Percentiles rank a stretch among this genome's conserved stretches.
Evolutionary conservation across 78 protist genomes (phyloP).

Genomic region (Dictyostelium capitatum): DNA sequence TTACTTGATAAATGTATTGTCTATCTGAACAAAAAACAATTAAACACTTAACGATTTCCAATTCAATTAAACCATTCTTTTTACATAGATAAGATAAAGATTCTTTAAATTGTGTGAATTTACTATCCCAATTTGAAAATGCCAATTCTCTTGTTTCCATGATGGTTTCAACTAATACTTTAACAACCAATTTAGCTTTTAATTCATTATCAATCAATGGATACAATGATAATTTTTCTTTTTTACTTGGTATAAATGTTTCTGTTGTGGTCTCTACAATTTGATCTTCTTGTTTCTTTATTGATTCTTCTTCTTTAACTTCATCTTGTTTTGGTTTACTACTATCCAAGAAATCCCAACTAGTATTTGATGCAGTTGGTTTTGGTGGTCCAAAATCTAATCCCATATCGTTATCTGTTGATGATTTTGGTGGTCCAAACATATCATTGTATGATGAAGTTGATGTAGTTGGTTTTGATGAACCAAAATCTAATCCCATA

Average conservation of each 20-base stretch:
- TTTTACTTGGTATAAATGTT: background rate
- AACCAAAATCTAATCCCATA: constrained; percentile 39
- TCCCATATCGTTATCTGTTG: constrained; percentile 26
- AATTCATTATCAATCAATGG: constrained; percentile 59
- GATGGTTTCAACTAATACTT: constrained; percentile 26
- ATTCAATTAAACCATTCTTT: constrained; percentile 15
- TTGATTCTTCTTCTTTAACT: constrained; percentile 1
- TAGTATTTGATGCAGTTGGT: background rate
- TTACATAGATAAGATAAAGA: background rate
- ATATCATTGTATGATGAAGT: background rate
- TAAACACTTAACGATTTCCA: background rate
- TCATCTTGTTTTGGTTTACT: background rate
- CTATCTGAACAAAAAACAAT: constrained; percentile 39
- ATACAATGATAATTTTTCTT: constrained; percentile 48
- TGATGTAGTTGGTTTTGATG: background rate
- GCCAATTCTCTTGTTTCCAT: background rate
- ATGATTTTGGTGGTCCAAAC: constrained; percentile 27
- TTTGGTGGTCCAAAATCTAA: constrained; percentile 35
- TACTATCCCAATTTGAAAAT: constrained; percentile 2
- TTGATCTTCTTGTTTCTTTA: constrained; percentile 8
- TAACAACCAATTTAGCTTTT: constrained; percentile 30
- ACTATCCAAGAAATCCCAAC: background rate
- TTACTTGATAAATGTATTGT: constrained; percentile 36
- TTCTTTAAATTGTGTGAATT: background rate
- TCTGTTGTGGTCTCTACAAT: background rate